Evolutionary conservation across 139 green algal genomes (phyloP).

Genomic region (Yamagishiella unicocca): DNA sequence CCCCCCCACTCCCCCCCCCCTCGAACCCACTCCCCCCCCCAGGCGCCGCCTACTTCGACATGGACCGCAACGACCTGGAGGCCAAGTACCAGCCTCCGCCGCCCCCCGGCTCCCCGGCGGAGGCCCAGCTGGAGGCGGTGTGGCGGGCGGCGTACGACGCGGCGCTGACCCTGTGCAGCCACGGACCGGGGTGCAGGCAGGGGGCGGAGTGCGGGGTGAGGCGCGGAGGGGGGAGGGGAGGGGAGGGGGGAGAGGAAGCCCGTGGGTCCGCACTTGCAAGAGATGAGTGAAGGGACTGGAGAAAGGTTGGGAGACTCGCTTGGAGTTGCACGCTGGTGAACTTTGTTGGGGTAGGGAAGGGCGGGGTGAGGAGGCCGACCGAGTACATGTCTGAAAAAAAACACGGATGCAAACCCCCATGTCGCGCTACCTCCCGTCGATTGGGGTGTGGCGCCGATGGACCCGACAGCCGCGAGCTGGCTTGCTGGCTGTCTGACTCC

Average conservation of each 20-base stretch:
- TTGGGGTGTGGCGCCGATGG: no score
- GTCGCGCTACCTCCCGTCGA: neutral
- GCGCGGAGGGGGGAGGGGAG: neutral
- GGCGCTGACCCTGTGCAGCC: conserved; percentile 74
- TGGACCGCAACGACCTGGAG: conserved; percentile 81
- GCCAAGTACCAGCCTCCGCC: conserved; percentile 69
- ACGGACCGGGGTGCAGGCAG: conserved; percentile 74
- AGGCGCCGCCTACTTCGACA: conserved; percentile 84
- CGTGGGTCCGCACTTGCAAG: neutral
- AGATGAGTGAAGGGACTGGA: no score
- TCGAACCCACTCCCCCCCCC: conserved; percentile 16
- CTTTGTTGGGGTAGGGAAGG: no score
- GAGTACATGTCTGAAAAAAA: no score
- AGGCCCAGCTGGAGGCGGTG: conserved; percentile 66
- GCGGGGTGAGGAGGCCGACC: no score
- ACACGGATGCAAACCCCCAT: neutral
- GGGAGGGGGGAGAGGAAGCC: neutral
- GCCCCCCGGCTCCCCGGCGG: conserved; percentile 41
- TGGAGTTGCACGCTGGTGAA: no score
- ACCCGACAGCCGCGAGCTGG: no score
- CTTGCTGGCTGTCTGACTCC: no score
- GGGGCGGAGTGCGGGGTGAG: conserved; percentile 70
- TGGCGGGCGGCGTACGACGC: conserved; percentile 73
- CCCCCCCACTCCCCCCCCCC: neutral
- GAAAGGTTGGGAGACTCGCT: no score